Conservation (phyloP, 352 stramenopile species). For the Saprolegnia parasitica region DNA sequence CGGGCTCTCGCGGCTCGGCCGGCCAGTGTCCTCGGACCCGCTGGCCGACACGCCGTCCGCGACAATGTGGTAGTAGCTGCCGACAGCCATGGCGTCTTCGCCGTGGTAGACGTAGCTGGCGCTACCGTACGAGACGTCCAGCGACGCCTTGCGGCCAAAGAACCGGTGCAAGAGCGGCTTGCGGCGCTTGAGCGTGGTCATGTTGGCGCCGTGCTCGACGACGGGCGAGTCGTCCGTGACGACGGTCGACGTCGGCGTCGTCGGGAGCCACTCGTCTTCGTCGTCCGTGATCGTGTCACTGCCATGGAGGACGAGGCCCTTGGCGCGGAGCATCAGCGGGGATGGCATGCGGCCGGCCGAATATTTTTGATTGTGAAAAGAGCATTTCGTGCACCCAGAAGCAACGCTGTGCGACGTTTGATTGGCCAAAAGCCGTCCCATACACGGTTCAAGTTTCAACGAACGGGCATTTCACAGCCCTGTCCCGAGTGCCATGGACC, state of each 20-base stretch:
- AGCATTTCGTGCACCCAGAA: neutral
- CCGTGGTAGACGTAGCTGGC: slow-evolving; percentile 49
- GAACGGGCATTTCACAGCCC: too few species aligned
- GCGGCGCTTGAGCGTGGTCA: slow-evolving; percentile 5
- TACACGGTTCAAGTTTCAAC: neutral
- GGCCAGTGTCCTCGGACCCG: neutral
- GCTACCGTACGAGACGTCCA: slow-evolving; percentile 42
- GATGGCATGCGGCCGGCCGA: too few species aligned
- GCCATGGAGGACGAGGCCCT: too few species aligned
- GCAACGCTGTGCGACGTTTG: too few species aligned
- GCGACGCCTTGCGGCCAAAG: neutral
- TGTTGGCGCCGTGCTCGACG: slow-evolving; percentile 8
- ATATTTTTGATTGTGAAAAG: neutral
- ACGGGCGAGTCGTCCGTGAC: slow-evolving; percentile 7
- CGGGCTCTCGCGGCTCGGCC: slow-evolving; percentile 9
- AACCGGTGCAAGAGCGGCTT: slow-evolving; percentile 14
- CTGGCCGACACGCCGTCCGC: slow-evolving; percentile 56
- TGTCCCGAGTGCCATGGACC: too few species aligned
- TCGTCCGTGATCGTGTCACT: neutral
- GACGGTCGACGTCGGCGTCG: slow-evolving; percentile 6
- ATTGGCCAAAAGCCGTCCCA: neutral
- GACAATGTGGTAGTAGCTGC: slow-evolving; percentile 69
- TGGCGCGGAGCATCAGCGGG: too few species aligned
- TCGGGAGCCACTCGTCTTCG: slow-evolving; percentile 5
- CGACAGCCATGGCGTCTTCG: slow-evolving; percentile 59